Evolutionary conservation across 805 yeast species (phyloP).

Genomic region (Lipomyces japonicus): DNA sequence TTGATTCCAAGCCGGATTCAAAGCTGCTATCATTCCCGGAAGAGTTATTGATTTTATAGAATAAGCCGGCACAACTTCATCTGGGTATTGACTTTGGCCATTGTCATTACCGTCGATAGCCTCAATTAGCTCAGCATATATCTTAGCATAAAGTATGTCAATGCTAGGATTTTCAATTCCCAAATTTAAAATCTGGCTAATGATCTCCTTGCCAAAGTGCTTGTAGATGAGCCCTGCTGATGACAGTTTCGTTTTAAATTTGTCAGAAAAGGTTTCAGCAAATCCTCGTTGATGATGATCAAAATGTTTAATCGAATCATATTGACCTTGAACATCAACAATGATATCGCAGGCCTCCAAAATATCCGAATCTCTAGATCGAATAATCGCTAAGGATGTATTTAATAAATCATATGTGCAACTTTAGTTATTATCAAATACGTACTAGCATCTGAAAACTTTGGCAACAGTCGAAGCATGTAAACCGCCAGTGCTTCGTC

Average conservation of each 20-base stretch:
- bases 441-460: constrained; percentile 52
- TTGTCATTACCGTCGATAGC: constrained; percentile 95
- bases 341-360: constrained; percentile 89
- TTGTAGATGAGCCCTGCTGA: constrained; percentile 82
- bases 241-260: constrained; percentile 72
- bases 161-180: constrained; percentile 43
- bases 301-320: constrained; percentile 78
- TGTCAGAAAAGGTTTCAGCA: constrained; percentile 59
- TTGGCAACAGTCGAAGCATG: constrained; percentile 70
- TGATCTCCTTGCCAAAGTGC: constrained; percentile 44
- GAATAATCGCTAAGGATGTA: constrained; percentile 47
- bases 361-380: constrained; percentile 77
- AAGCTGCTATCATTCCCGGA: constrained; percentile 69
- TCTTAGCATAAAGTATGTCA: constrained; percentile 63
- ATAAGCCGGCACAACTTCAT: constrained; percentile 58
- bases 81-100: constrained; percentile 72
- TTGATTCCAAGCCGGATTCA: constrained; percentile 84
- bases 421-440: neutral
- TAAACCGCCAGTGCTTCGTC: constrained; percentile 94
- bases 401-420: neutral
- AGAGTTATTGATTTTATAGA: constrained; percentile 69
- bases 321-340: constrained; percentile 90
- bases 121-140: constrained; percentile 85
- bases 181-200: constrained; percentile 46
- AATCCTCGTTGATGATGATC: constrained; percentile 98